Evolutionary conservation across 345 rosid species (phyloP).

Genomic region (Corchorus capsularis): DNA sequence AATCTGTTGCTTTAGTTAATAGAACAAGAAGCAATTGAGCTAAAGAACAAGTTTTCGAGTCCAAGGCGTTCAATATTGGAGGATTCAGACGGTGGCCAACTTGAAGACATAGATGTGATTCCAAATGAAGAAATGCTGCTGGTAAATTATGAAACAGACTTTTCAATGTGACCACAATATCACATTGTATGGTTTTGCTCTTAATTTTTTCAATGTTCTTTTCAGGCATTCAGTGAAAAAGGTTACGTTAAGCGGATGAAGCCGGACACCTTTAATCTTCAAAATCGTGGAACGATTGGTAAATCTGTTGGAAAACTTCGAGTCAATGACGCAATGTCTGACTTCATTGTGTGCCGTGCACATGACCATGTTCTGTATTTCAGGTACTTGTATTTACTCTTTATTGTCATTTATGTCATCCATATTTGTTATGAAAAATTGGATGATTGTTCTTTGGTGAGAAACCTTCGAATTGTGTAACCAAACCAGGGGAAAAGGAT

Average conservation of each 20-base stretch:
- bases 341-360: constrained; percentile 86
- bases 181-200: constrained; percentile 12
- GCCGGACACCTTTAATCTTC: constrained; percentile 86
- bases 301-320: constrained; percentile 96
- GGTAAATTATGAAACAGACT: constrained; percentile 43
- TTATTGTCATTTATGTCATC: neutral
- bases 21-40: constrained; percentile 83
- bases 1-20: constrained; percentile 48
- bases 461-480: neutral
- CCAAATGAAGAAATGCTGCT: constrained; percentile 94
- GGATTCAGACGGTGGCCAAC: constrained; percentile 81
- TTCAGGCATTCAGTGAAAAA: constrained; percentile 91
- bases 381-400: constrained; percentile 50
- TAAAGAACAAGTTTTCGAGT: constrained; percentile 70
- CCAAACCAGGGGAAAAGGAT: neutral
- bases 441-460: neutral
- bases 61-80: constrained; percentile 83
- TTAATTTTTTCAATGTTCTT: constrained; percentile 25
- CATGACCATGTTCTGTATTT: constrained; percentile 93
- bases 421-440: constrained; percentile 1
- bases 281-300: constrained; percentile 91
- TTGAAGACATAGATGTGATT: constrained; percentile 87
- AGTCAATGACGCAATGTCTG: constrained; percentile 90
- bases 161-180: neutral
- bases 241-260: constrained; percentile 97